Conservation (phyloP, 2,329 filamentous ascomycete species). For the Furcasterigmium furcatum region DNA sequence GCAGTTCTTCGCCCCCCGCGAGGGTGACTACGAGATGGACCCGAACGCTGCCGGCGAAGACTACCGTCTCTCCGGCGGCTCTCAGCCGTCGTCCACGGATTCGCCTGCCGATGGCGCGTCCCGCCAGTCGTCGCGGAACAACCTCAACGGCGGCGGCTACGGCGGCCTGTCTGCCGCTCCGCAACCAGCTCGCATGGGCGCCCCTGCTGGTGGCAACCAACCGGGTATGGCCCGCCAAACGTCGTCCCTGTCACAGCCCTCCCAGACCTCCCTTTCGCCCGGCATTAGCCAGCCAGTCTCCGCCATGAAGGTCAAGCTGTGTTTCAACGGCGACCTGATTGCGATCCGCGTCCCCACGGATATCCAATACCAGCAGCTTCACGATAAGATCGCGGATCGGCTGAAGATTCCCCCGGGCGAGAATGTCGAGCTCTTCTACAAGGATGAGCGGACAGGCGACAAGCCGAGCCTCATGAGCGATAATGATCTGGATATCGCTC, state of each 20-base stretch:
- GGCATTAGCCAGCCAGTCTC: slow-evolving; percentile 41
- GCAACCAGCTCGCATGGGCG: slow-evolving; percentile 24
- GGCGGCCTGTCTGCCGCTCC: slow-evolving; percentile 50
- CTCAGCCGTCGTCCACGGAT: slow-evolving; percentile 62
- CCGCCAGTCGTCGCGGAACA: slow-evolving; percentile 62
- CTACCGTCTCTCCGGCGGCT: slow-evolving; percentile 70
- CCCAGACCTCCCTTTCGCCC: slow-evolving; percentile 53
- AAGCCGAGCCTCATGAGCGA: slow-evolving; percentile 75
- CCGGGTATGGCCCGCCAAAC: slow-evolving; percentile 37
- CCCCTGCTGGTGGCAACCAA: slow-evolving; percentile 16
- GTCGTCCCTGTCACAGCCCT: slow-evolving; percentile 48
- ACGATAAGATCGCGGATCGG: slow-evolving; percentile 80
- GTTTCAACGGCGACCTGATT: slow-evolving; percentile 88
- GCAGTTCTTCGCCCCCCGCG: slow-evolving; percentile 84
- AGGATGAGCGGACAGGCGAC: slow-evolving; percentile 76
- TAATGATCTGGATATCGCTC: slow-evolving; percentile 74
- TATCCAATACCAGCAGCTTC: slow-evolving; percentile 73
- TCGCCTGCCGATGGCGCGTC: slow-evolving; percentile 59
- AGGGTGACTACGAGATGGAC: slow-evolving; percentile 92
- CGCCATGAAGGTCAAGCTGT: slow-evolving; percentile 90
- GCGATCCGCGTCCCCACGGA: slow-evolving; percentile 84
- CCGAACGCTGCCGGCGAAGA: slow-evolving; percentile 62
- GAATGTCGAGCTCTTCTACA: slow-evolving; percentile 78
- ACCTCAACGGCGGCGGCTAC: slow-evolving; percentile 56
- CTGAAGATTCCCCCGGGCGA: slow-evolving; percentile 69